These are phyloP conservation scores for Phytophthora meadii DNA, from an alignment of 352 stramenopile genomes.

Conservation along the genomic window DNA sequence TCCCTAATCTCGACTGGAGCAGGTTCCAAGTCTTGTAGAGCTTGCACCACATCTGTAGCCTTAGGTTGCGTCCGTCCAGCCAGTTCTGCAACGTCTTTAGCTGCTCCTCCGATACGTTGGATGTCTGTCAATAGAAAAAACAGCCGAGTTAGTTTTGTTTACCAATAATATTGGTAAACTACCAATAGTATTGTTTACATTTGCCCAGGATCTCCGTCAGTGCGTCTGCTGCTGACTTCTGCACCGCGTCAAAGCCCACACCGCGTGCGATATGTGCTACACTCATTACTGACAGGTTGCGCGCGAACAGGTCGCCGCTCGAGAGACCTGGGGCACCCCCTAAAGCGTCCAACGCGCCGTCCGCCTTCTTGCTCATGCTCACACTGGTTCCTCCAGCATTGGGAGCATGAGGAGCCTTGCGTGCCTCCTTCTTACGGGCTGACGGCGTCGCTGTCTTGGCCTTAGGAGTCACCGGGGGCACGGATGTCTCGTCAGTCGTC, in stretches of 20 bases:
- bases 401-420: constrained; percentile 13
- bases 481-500: constrained; percentile 3
- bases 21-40: constrained; percentile 55
- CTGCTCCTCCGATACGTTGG: constrained; percentile 49
- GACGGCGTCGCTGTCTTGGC: constrained; percentile 4
- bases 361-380: constrained; percentile 52
- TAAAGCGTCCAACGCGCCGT: constrained; percentile 24
- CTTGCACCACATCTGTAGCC: constrained; percentile 54
- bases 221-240: constrained; percentile 57
- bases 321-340: constrained; percentile 29
- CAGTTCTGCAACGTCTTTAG: constrained; percentile 64
- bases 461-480: constrained; percentile 7
- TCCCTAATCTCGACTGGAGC: constrained; percentile 52
- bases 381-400: constrained; percentile 45
- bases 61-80: constrained; percentile 60
- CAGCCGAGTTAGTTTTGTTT: constrained; percentile 2
- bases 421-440: constrained; percentile 33
- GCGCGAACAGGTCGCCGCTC: constrained; percentile 55
- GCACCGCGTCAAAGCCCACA: constrained; percentile 62
- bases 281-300: constrained; percentile 58
- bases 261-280: constrained; percentile 55
- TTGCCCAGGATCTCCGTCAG: constrained; percentile 62
- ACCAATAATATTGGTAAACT: constrained; percentile 12
- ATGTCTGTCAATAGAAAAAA: constrained; percentile 44
- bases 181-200: constrained; percentile 39